Evolutionary conservation across 1,284 basidiomycete genomes (phyloP).

Genomic region (Boletus calvinii): DNA sequence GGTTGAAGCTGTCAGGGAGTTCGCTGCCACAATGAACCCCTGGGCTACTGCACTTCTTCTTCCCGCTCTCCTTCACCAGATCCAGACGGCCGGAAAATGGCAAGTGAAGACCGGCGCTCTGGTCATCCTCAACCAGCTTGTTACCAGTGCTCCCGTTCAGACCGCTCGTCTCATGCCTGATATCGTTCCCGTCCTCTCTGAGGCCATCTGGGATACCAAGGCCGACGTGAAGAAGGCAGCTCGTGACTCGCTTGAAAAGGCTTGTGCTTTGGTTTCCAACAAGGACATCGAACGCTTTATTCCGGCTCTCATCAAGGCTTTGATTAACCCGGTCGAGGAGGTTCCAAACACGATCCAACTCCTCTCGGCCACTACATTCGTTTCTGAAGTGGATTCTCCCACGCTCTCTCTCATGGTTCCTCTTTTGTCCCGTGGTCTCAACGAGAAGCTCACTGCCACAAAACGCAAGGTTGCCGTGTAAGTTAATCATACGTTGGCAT

Average conservation of each 20-base stretch:
- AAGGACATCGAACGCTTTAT: slow-evolving; percentile 99
- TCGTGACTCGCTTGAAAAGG: slow-evolving; percentile 91
- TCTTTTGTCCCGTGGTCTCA: slow-evolving; percentile 93
- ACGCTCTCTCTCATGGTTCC: slow-evolving; percentile 99
- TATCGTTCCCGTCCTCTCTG: slow-evolving; percentile 93
- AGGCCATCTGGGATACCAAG: slow-evolving; percentile 99
- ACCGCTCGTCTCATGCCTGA: slow-evolving; percentile 92
- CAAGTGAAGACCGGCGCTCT: slow-evolving; percentile 95
- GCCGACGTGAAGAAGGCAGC: slow-evolving; percentile 99
- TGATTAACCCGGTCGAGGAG: slow-evolving; percentile 99
- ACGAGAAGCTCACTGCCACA: slow-evolving; percentile 91
- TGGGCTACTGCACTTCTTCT: slow-evolving; percentile 89
- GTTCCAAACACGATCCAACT: slow-evolving; percentile 94
- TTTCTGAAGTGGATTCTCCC: slow-evolving; percentile 99
- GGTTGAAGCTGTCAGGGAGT: slow-evolving; percentile 80
- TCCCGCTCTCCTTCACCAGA: slow-evolving; percentile 89
- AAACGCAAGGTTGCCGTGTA: slow-evolving; percentile 97
- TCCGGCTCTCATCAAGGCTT: slow-evolving; percentile 94
- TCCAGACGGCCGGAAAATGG: slow-evolving; percentile 98
- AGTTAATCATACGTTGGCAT: slow-evolving; percentile 29
- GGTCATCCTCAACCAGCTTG: slow-evolving; percentile 86
- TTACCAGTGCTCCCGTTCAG: slow-evolving; percentile 81
- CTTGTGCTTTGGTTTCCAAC: slow-evolving; percentile 94
- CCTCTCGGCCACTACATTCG: slow-evolving; percentile 99
- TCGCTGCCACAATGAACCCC: slow-evolving; percentile 83